phyloP scores from a whole-genome alignment of 1,284 basidiomycete species.

The Malassezia psittaci region DNA sequence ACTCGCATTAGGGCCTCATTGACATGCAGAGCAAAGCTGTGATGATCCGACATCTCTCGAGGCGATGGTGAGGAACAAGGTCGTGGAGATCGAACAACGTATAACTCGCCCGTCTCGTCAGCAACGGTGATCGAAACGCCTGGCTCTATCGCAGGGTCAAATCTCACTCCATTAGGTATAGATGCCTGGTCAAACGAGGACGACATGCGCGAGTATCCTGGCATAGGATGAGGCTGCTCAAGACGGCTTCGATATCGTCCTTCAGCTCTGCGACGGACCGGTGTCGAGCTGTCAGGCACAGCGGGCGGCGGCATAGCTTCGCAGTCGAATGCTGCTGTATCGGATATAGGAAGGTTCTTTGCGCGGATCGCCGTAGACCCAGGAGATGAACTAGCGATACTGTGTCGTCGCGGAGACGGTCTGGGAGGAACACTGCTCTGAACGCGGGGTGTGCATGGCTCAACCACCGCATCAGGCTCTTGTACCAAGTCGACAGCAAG shows the following conservation, averaged over 20 bases:
- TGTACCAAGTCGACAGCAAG: neutral
- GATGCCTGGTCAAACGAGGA: no score
- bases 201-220: neutral
- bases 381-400: neutral
- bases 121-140: conserved; percentile 12
- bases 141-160: conserved; percentile 4
- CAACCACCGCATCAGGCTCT: neutral
- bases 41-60: no score
- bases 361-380: no score
- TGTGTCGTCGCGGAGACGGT: neutral
- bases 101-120: conserved; percentile 12
- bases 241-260: conserved; percentile 13
- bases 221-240: neutral
- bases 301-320: no score
- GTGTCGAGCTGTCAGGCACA: neutral
- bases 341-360: no score
- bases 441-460: no score
- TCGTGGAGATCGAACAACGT: neutral
- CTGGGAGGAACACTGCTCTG: no score
- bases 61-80: neutral
- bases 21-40: no score
- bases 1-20: no score
- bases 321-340: no score
- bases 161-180: neutral
- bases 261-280: neutral